Percentiles rank a stretch among this genome's conserved stretches.
Conservation (phyloP, 257 asterid species). For the Solanum paucissectum region DNA sequence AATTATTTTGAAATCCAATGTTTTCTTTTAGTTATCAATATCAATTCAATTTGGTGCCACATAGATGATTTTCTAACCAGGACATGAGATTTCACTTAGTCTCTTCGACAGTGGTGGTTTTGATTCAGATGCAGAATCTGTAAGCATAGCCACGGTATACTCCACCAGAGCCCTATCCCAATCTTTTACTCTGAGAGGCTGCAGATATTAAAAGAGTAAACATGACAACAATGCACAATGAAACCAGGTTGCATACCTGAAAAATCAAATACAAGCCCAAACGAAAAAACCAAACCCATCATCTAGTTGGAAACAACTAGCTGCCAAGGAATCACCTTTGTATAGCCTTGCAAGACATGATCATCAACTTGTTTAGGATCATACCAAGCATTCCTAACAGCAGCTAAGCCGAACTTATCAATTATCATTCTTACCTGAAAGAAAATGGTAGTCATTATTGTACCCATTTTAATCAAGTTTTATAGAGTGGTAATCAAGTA, state of each 20-base stretch:
- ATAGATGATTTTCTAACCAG: slow-evolving; percentile 40
- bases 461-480: not conserved
- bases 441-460: not conserved
- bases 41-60: not conserved
- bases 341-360: slow-evolving; percentile 68
- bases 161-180: slow-evolving; percentile 93
- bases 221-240: not conserved
- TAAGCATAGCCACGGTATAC: slow-evolving; percentile 61
- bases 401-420: slow-evolving; percentile 57
- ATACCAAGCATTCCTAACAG: slow-evolving; percentile 70
- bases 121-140: slow-evolving; percentile 42
- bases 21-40: not conserved
- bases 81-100: slow-evolving; percentile 72
- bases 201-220: slow-evolving; percentile 5
- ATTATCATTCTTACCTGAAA: slow-evolving; percentile 71
- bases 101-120: slow-evolving; percentile 46
- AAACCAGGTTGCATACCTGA: not conserved
- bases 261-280: not conserved
- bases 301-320: not conserved
- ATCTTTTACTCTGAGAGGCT: slow-evolving; percentile 84
- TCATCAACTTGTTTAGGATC: slow-evolving; percentile 74
- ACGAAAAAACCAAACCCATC: not conserved
- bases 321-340: slow-evolving; percentile 47
- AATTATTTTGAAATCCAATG: not conserved
- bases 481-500: not conserved